Evolutionary conservation across 1,284 basidiomycete species (phyloP).

Genomic region (Stereum hirsutum): DNA sequence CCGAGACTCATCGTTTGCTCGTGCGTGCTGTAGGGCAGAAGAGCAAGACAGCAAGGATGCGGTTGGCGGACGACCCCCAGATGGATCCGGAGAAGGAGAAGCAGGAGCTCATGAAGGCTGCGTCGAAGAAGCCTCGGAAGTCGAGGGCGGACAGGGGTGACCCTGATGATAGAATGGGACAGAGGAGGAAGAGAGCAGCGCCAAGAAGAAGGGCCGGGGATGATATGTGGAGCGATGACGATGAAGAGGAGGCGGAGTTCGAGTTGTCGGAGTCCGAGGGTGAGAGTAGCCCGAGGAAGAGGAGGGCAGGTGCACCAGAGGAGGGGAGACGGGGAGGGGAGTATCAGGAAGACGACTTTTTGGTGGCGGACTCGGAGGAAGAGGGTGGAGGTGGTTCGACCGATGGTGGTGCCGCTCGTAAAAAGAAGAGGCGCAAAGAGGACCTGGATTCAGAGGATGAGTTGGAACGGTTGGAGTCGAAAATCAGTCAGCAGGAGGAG

Average conservation of each 20-base stretch:
- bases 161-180: slow-evolving; percentile 28
- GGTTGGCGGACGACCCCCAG: slow-evolving; percentile 65
- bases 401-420: slow-evolving; percentile 24
- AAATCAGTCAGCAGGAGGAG: slow-evolving; percentile 38
- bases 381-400: slow-evolving; percentile 33
- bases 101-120: slow-evolving; percentile 57
- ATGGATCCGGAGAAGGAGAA: slow-evolving; percentile 68
- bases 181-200: too few species aligned
- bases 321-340: slow-evolving; percentile 39
- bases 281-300: slow-evolving; percentile 25
- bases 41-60: slow-evolving; percentile 67
- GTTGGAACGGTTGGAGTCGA: slow-evolving; percentile 61
- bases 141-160: slow-evolving; percentile 30
- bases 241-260: slow-evolving; percentile 27
- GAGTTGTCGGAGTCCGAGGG: slow-evolving; percentile 37
- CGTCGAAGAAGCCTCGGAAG: slow-evolving; percentile 52
- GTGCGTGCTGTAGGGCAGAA: slow-evolving; percentile 82
- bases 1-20: slow-evolving; percentile 81
- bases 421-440: slow-evolving; percentile 28
- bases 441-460: slow-evolving; percentile 46
- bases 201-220: slow-evolving; percentile 25
- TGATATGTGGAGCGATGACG: slow-evolving; percentile 35
- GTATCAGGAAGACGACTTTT: slow-evolving; percentile 76
- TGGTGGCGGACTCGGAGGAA: slow-evolving; percentile 70
- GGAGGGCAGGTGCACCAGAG: slow-evolving; percentile 26